Percentiles rank a stretch among this genome's conserved stretches.
These are phyloP conservation scores for Penicillium digitatum DNA, from an alignment of 2,329 filamentous ascomycete genomes.

Conservation along the genomic window DNA sequence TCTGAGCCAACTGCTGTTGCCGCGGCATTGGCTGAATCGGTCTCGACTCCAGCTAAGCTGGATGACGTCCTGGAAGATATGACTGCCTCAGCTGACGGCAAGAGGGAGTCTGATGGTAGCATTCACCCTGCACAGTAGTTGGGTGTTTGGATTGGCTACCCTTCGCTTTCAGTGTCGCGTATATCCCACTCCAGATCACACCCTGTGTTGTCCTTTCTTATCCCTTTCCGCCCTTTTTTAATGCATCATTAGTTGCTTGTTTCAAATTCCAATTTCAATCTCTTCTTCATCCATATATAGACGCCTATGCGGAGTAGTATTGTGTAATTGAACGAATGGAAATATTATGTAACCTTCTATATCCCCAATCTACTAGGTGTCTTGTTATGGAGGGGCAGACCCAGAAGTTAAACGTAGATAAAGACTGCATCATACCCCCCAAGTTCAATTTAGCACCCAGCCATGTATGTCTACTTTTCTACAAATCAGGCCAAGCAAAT, in stretches of 20 bases:
- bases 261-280: no score
- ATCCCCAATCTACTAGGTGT: background rate
- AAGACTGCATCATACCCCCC: background rate
- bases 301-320: background rate
- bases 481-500: background rate
- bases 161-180: background rate
- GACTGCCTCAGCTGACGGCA: conserved; percentile 26
- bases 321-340: background rate
- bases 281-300: background rate
- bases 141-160: background rate
- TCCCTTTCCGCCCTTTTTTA: no score
- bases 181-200: background rate
- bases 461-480: background rate
- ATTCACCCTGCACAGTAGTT: conserved; percentile 6
- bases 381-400: background rate
- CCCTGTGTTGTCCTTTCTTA: background rate
- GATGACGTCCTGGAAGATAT: conserved; percentile 25
- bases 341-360: background rate
- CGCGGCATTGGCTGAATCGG: conserved; percentile 5
- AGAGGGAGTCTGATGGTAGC: conserved; percentile 25
- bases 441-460: no score
- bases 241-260: background rate
- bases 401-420: background rate
- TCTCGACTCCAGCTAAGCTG: conserved; percentile 7
- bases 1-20: background rate